phyloP scores from a whole-genome alignment of 768 basidiomycete species.

The Imleria badia region DNA sequence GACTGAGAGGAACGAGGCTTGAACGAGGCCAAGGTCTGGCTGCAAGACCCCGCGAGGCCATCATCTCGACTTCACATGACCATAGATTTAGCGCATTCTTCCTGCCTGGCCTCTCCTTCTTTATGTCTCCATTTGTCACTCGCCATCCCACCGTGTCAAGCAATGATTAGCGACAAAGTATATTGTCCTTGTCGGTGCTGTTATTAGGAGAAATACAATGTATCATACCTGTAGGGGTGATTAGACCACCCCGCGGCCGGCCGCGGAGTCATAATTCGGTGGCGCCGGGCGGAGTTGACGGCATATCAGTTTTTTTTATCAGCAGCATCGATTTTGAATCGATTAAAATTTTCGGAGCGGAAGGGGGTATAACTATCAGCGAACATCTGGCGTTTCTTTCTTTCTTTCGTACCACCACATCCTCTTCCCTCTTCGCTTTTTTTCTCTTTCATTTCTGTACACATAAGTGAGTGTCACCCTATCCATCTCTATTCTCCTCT shows the following conservation, averaged over 20 bases:
- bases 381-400: conserved; percentile 41
- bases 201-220: conserved; percentile 4
- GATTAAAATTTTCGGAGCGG: conserved; percentile 60
- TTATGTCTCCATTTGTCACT: conserved; percentile 13
- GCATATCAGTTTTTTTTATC: conserved; percentile 48
- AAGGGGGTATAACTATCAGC: conserved; percentile 59
- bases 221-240: conserved; percentile 5
- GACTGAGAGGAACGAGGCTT: conserved; percentile 18
- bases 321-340: conserved; percentile 55
- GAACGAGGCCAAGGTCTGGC: conserved; percentile 13
- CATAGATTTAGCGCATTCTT: conserved; percentile 9
- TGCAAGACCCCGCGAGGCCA: neutral
- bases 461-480: conserved; percentile 40
- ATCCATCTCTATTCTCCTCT: neutral
- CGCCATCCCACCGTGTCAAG: conserved; percentile 8
- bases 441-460: conserved; percentile 40
- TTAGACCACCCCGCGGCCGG: neutral
- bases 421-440: conserved; percentile 30
- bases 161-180: conserved; percentile 7
- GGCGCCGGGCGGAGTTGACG: conserved; percentile 43
- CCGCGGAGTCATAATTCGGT: conserved; percentile 17
- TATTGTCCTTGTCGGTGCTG: conserved; percentile 5
- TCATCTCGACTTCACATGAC: neutral
- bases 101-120: conserved; percentile 1
- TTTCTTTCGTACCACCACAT: conserved; percentile 38